Evolutionary conservation across 2,329 filamentous ascomycete genomes (phyloP), one percentile per base, ranked within the genome.

Genomic region (Penicillium sp.): DNA sequence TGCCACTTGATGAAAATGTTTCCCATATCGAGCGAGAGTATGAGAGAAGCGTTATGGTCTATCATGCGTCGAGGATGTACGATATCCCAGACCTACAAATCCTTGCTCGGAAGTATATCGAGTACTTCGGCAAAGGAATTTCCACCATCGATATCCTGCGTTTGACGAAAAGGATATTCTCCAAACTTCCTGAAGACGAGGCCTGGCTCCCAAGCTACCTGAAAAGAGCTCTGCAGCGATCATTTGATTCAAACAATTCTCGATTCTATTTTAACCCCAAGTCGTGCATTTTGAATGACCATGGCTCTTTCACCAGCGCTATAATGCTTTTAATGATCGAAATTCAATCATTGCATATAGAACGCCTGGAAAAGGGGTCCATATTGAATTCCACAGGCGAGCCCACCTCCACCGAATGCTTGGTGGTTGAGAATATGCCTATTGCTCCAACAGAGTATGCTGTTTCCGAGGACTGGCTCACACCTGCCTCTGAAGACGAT

Each of bases 61-160:
- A 62, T 31, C 31, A 61, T n/a, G 61, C 58, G 34, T 58, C 61
- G 42, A 60, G 50, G 22, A 55, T 10, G 18, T 61, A 54, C 32
- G 27, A 36, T 1, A 29, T 64, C 24, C 10, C 14, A 29, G 48
- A 31, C 38, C 59, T 64, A 9, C 22, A 47, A 29, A 7, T 3
- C 32, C 34, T 47, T 39, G 45, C 45, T 14, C 49, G 43, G 43
- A 21, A 40, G 11, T 56, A 63, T 27, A 55, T 62, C n/a, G 49
- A 57, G 36, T 18, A 18, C 10, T 60, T 63, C 14, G 43, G 59
- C 13, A 32, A 56, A 29, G 27, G 11, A 5, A 32, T 60, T 38
- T 49, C 52, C 39, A 43, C 48, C 11, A 11, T 24, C 27, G 48
- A 56, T 2, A 45, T 56, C 31, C 45, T 62, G 9, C 43, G 34